Conservation (phyloP, 108 stramenopile genomes). For the Licmophora abbreviata region DNA sequence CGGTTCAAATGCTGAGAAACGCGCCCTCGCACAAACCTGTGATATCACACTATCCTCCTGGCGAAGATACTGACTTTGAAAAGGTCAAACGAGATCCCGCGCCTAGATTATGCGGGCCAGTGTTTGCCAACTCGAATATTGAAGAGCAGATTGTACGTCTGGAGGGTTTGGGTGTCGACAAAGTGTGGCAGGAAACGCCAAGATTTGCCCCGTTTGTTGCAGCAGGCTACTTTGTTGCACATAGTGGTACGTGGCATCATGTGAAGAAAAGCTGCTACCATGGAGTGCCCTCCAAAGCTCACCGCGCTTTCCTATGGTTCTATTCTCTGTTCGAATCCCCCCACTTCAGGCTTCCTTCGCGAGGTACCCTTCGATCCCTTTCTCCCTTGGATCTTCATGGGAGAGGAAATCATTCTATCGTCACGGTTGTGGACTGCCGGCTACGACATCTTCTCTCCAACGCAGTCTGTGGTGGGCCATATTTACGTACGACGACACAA, state of each 20-base stretch:
- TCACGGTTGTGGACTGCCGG: conserved; percentile 83
- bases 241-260: conserved; percentile 9
- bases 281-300: background rate
- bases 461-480: conserved; percentile 77
- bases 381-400: conserved; percentile 96
- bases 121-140: conserved; percentile 35
- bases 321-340: background rate
- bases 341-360: conserved; percentile 55
- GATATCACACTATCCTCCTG: conserved; percentile 78
- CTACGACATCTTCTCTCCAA: conserved; percentile 89
- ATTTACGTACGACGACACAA: conserved; percentile 51
- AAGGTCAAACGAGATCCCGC: conserved; percentile 18
- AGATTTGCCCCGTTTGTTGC: conserved; percentile 62
- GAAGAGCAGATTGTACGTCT: conserved; percentile 66
- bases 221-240: conserved; percentile 92
- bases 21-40: conserved; percentile 54
- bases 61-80: conserved; percentile 16
- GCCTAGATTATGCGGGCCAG: conserved; percentile 49
- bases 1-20: conserved; percentile 43
- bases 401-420: conserved; percentile 86
- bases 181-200: conserved; percentile 10
- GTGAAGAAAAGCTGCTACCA: background rate
- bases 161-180: conserved; percentile 3
- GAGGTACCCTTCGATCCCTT: conserved; percentile 92
- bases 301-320: background rate